These are phyloP conservation scores for Myxozyma melibiosi DNA, from an alignment of 805 yeast genomes.

Conservation along the genomic window DNA sequence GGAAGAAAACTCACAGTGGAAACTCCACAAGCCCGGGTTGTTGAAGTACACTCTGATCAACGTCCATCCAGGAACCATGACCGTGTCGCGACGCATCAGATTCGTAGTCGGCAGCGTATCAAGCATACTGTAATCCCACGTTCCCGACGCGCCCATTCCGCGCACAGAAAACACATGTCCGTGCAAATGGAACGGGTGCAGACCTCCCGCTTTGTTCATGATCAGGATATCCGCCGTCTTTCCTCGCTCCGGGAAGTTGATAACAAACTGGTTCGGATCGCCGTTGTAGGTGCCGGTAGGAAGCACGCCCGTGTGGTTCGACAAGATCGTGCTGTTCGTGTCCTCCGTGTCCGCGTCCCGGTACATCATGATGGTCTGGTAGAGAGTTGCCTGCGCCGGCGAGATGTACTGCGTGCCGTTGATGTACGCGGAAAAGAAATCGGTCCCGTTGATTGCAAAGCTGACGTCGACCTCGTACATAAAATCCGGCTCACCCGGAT, in stretches of 20 bases:
- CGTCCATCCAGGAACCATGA: slow-evolving; percentile 72
- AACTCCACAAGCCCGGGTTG: slow-evolving; percentile 91
- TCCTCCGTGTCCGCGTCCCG: slow-evolving; percentile 1
- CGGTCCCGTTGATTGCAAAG: slow-evolving; percentile 41
- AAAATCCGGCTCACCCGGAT: slow-evolving; percentile 40
- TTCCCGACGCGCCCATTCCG: slow-evolving; percentile 59
- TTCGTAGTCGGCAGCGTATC: slow-evolving; percentile 48
- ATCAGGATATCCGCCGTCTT: slow-evolving; percentile 64
- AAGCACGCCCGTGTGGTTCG: neutral
- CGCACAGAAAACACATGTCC: slow-evolving; percentile 81
- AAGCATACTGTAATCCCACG: slow-evolving; percentile 47
- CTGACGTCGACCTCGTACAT: slow-evolving; percentile 40
- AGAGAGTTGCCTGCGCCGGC: neutral
- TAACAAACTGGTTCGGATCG: slow-evolving; percentile 36
- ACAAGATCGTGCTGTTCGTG: slow-evolving; percentile 25
- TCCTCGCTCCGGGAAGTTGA: slow-evolving; percentile 47
- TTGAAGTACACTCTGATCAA: slow-evolving; percentile 60
- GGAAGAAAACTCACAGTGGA: slow-evolving; percentile 60
- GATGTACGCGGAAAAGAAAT: slow-evolving; percentile 38
- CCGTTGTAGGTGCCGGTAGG: slow-evolving; percentile 8
- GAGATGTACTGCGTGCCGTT: slow-evolving; percentile 33
- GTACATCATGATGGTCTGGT: neutral
- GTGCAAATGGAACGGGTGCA: slow-evolving; percentile 92
- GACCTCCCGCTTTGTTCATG: slow-evolving; percentile 77
- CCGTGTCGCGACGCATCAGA: slow-evolving; percentile 69